A percentile compares a stretch with the other conserved stretches of the same genome.
Evolutionary conservation across 2,329 filamentous ascomycete genomes (phyloP).

Genomic region (Pseudocercospora eumusae): DNA sequence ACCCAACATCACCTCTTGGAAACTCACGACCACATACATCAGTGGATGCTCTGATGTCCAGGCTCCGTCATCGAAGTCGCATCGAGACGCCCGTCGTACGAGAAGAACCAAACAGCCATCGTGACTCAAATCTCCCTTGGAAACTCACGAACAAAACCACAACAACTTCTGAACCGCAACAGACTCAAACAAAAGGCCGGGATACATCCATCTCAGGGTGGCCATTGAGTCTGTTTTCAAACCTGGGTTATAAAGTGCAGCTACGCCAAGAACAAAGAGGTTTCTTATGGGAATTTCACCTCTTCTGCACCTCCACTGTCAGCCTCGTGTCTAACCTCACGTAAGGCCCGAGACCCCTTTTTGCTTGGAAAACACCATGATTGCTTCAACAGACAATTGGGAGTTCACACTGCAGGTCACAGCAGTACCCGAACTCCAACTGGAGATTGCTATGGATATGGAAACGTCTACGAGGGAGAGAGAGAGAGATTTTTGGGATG

Average conservation of each 20-base stretch:
- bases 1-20: not conserved
- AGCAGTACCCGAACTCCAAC: not conserved
- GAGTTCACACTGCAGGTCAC: not conserved
- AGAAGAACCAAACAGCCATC: not conserved
- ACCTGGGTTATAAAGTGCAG: slow-evolving; percentile 1
- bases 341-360: not conserved
- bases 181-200: slow-evolving; percentile 1
- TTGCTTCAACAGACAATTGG: not conserved
- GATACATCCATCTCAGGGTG: not conserved
- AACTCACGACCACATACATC: not conserved
- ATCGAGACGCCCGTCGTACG: slow-evolving; percentile 1
- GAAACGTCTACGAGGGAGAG: not conserved
- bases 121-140: not conserved
- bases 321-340: slow-evolving; percentile 9
- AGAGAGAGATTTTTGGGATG: not conserved
- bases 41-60: not conserved
- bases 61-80: slow-evolving; percentile 3
- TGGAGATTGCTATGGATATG: not conserved
- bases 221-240: not conserved
- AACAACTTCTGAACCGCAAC: not conserved
- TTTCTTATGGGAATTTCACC: not conserved
- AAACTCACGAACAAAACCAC: not conserved
- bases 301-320: slow-evolving; percentile 5
- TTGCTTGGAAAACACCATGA: slow-evolving; percentile 5
- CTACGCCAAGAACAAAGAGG: not conserved